These are phyloP conservation scores for Aristolochia californica DNA, from an alignment of 164 flowering plant species.

Conservation along the genomic window DNA sequence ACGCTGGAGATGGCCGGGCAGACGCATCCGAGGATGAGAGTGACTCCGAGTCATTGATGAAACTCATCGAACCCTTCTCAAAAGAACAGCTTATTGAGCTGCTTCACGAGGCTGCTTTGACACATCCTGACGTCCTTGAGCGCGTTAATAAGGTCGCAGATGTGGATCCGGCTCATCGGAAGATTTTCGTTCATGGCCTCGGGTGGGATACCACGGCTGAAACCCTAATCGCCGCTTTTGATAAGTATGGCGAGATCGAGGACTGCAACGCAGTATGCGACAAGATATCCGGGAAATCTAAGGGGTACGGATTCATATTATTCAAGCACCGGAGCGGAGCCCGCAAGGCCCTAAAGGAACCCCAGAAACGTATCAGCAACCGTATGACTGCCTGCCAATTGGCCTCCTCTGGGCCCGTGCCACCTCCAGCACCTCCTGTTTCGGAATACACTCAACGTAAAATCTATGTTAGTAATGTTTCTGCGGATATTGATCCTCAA, in stretches of 20 bases:
- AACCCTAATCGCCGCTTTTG: conserved; percentile 26
- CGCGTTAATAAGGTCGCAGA: conserved; percentile 46
- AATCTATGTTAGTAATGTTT: conserved; percentile 77
- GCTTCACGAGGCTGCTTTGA: conserved; percentile 37
- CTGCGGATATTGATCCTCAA: conserved; percentile 57
- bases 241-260: conserved; percentile 49
- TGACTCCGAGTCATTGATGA: conserved; percentile 31
- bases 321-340: conserved; percentile 64
- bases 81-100: conserved; percentile 50
- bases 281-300: conserved; percentile 65
- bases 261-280: conserved; percentile 63
- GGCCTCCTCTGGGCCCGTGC: conserved; percentile 64
- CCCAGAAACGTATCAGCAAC: conserved; percentile 70
- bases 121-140: conserved; percentile 36
- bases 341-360: conserved; percentile 49
- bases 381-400: conserved; percentile 71
- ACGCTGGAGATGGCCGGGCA: conserved; percentile 2
- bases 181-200: conserved; percentile 60
- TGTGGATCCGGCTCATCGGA: conserved; percentile 55
- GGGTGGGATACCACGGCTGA: conserved; percentile 60
- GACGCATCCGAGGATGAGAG: conserved; percentile 13
- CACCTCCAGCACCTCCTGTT: conserved; percentile 18
- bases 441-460: conserved; percentile 70
- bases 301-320: conserved; percentile 70
- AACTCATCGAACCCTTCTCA: conserved; percentile 58